These are phyloP conservation scores for Gentiana macrophylla DNA, from an alignment of 257 asterid genomes.

Conservation along the genomic window DNA sequence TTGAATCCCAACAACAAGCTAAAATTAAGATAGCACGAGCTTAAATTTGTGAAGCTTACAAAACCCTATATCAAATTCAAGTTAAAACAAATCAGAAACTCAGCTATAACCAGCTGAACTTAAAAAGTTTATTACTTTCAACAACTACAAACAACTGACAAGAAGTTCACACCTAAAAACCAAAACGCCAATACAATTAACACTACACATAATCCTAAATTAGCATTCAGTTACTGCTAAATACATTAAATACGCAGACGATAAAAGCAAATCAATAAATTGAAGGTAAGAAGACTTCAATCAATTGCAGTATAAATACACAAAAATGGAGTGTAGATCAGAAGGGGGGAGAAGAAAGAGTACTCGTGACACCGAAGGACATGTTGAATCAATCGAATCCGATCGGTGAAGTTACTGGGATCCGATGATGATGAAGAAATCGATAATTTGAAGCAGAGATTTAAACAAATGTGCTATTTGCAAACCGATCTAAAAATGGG, in stretches of 20 bases:
- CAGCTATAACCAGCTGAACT: neutral
- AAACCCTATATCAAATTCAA: too few species aligned
- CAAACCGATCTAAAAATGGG: too few species aligned
- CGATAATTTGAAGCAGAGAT: too few species aligned
- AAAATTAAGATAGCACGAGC: too few species aligned
- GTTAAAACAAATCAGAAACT: too few species aligned
- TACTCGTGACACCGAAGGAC: slow-evolving; percentile 32
- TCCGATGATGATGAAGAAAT: too few species aligned
- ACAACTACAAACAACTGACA: slow-evolving; percentile 1
- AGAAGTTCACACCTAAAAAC: slow-evolving; percentile 3
- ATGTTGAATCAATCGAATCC: slow-evolving; percentile 10
- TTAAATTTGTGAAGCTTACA: too few species aligned
- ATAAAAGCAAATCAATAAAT: slow-evolving; percentile 23
- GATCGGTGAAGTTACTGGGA: too few species aligned
- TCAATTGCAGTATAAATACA: neutral
- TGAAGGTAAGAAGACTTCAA: neutral
- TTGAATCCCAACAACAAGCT: too few species aligned
- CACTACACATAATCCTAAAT: neutral
- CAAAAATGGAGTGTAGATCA: neutral
- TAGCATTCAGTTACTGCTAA: slow-evolving; percentile 3
- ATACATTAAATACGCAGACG: slow-evolving; percentile 3
- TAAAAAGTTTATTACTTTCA: neutral
- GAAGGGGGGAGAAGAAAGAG: slow-evolving; percentile 7
- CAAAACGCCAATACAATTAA: neutral
- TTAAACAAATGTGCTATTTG: too few species aligned